Conservation (phyloP, 208 protist genomes). For the Wallacemonas sp. region DNA sequence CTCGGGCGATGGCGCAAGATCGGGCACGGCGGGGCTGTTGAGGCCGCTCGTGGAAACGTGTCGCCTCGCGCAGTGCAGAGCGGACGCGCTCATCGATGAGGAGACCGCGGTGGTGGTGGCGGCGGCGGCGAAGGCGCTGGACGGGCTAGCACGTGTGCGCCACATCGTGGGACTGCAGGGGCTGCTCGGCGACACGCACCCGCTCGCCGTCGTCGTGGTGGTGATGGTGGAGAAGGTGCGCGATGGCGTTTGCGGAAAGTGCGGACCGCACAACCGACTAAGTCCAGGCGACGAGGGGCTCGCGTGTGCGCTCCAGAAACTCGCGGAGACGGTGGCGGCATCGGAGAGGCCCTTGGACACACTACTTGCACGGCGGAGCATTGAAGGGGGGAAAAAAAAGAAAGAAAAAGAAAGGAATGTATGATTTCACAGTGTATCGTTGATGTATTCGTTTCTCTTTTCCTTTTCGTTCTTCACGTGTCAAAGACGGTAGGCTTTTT, state of each 20-base stretch:
- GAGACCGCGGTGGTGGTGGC: neutral
- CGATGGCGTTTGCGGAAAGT: neutral
- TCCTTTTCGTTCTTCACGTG: too few relatives aligned
- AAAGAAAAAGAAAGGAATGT: slow-evolving; percentile 23
- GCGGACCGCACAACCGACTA: neutral
- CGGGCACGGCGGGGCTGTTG: neutral
- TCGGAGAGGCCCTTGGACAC: neutral
- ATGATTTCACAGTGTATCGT: too few relatives aligned
- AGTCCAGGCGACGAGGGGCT: slow-evolving; percentile 7
- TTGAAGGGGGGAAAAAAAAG: slow-evolving; percentile 7
- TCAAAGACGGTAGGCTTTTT: too few relatives aligned
- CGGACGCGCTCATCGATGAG: neutral
- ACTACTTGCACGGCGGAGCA: slow-evolving; percentile 17
- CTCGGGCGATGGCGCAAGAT: too few relatives aligned
- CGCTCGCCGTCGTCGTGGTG: neutral
- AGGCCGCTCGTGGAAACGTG: neutral
- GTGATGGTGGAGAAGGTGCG: neutral
- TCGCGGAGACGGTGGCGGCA: neutral
- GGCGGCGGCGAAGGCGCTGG: neutral
- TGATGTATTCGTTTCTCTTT: too few relatives aligned
- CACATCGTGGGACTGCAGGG: neutral
- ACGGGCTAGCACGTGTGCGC: neutral
- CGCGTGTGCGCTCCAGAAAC: neutral
- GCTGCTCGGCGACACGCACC: neutral
- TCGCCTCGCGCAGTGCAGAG: neutral